Evolutionary conservation across 306 rosid genomes (phyloP).

Genomic region (Vigna mungo): DNA sequence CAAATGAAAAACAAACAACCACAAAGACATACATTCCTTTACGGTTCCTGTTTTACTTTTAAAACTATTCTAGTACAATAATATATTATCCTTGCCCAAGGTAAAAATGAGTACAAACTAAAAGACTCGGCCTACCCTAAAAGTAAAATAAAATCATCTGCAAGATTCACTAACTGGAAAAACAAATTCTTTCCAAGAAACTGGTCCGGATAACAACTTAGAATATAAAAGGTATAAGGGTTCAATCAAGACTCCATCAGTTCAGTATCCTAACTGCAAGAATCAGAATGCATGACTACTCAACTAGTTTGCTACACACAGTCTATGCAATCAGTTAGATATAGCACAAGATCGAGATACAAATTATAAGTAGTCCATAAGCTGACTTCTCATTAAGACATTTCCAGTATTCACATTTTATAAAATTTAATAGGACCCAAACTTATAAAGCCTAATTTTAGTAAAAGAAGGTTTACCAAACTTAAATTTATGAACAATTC

Average conservation of each 20-base stretch:
- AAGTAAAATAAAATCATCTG: background rate
- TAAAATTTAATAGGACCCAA: conserved; percentile 3
- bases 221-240: background rate
- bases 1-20: conserved; percentile 29
- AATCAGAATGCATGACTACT: background rate
- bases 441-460: background rate
- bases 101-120: background rate
- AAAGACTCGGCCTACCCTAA: background rate
- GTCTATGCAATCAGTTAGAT: conserved; percentile 21
- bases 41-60: background rate
- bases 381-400: conserved; percentile 14
- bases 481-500: conserved; percentile 32
- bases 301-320: background rate
- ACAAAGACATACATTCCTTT: background rate
- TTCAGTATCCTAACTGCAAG: background rate
- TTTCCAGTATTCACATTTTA: background rate
- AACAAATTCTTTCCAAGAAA: background rate
- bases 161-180: background rate
- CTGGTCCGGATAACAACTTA: background rate
- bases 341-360: conserved; percentile 16
- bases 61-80: background rate
- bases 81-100: background rate
- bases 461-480: conserved; percentile 30
- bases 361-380: conserved; percentile 17
- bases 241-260: background rate